Base-by-base conservation (phyloP, 164 flowering plant genomes). In the Magnolia changhungtana region DNA sequence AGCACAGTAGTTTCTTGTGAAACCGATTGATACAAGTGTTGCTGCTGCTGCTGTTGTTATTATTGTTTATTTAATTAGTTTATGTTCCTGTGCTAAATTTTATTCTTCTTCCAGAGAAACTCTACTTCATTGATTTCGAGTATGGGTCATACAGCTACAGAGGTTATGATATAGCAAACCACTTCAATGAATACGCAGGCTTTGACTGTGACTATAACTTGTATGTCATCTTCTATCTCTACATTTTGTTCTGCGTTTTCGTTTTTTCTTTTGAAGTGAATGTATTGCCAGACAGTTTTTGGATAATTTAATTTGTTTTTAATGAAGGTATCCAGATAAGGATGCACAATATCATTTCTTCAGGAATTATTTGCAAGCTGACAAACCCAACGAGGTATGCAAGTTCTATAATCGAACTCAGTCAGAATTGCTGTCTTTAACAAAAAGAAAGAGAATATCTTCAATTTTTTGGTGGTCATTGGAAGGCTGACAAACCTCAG, bases 171-270 rank as follows among this genome's bases (percentile, higher is more conserved):
- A 92, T 96, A 73, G 99, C 93, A 72, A 96, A 96, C 81, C 99
- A 96, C 89, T 96, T 96, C 89, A 92, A 90, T 73, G 99, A 96
- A 85, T 96, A 92, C 88, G 99, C 99, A 50, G 99, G 99, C 82
- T 89, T 88, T 81, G 98, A 94, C 61, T 94, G 99, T 83, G 97
- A 94, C 87, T 94, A 89, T 84, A 89, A 83, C 83, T 84, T 92
- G 98, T 96, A 89, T 59, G 94, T 80, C 63, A 37, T 70, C 61
- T 64, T 77, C 61, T 45, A 74, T 75, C 70, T 69, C 73, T 16
- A 59, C 27, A 67, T 63, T 3, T 19, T 50, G 45, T 72, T 58
- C 55, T 19, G 13, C 16, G 5, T 11, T 75, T 27, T 55, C 50
- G 4, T 16, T 5, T 29, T 27, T 79, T 74, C 8, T 67, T 74